These are phyloP conservation scores for Flaveria floridana DNA, from an alignment of 140 eudicot species.

Conservation along the genomic window DNA sequence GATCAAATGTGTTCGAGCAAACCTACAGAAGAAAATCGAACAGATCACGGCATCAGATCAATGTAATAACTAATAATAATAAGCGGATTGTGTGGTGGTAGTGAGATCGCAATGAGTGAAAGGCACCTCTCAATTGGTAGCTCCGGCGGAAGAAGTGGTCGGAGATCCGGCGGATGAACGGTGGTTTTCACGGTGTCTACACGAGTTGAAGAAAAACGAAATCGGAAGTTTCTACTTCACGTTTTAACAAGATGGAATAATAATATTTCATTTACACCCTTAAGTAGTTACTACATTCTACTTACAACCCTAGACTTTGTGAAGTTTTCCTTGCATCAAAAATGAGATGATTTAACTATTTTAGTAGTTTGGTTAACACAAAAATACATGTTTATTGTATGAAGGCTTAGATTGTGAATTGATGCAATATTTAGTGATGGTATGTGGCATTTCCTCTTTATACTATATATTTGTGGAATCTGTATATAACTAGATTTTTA, in stretches of 20 bases:
- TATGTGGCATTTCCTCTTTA: no score
- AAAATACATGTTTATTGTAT: no score
- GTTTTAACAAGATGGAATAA: background rate
- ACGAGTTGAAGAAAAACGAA: background rate
- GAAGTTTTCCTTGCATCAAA: no score
- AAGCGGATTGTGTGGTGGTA: background rate
- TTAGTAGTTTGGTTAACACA: no score
- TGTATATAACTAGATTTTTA: no score
- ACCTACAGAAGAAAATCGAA: constrained; percentile 21
- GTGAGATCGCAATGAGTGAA: background rate
- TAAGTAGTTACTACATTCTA: background rate
- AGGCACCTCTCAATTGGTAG: constrained; percentile 5
- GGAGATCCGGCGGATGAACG: constrained; percentile 23
- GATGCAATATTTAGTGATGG: no score
- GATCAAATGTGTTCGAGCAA: constrained; percentile 20
- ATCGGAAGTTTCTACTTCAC: background rate
- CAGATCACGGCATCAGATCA: constrained; percentile 23
- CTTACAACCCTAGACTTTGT: no score
- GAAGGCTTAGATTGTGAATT: no score
- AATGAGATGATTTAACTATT: no score
- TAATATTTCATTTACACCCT: constrained; percentile 5
- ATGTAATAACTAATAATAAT: background rate
- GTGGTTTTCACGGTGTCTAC: background rate
- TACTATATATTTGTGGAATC: no score
- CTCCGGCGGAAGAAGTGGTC: constrained; percentile 26